A percentile compares a stretch with the other conserved stretches of the same genome.
phyloP scores from a whole-genome alignment of 495 filamentous ascomycete genomes.

The Parmelia sp. region DNA sequence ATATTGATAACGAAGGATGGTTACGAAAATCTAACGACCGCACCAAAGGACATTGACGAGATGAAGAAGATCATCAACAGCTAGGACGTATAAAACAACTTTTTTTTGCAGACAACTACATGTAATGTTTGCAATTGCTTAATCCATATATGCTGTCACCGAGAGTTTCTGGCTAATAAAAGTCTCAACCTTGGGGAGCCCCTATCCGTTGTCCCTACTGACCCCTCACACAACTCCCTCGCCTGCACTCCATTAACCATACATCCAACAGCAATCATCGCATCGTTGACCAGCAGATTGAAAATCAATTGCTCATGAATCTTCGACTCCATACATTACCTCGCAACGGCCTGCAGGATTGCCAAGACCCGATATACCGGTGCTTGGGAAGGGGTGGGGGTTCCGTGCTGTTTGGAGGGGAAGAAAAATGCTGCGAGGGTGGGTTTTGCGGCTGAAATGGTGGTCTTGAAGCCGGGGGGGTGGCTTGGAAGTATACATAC shows the following conservation, averaged over 20 bases:
- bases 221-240: neutral
- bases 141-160: neutral
- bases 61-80: slow-evolving; percentile 49
- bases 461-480: neutral
- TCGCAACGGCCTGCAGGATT: neutral
- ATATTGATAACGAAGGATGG: slow-evolving; percentile 72
- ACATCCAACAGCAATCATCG: neutral
- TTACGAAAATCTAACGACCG: slow-evolving; percentile 76
- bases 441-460: neutral
- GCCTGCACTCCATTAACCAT: neutral
- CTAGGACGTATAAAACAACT: neutral
- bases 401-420: no score
- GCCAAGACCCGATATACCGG: neutral
- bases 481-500: neutral
- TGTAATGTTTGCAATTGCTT: neutral
- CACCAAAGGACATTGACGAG: slow-evolving; percentile 70
- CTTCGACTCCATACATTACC: neutral
- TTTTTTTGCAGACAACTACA: neutral
- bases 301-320: neutral
- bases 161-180: neutral
- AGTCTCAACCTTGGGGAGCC: neutral
- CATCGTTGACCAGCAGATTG: neutral
- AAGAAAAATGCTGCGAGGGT: no score
- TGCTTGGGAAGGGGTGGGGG: no score
- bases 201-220: neutral